Evolutionary conservation across 805 yeast genomes (phyloP).

Genomic region (Saccharomycopsis fermentans): DNA sequence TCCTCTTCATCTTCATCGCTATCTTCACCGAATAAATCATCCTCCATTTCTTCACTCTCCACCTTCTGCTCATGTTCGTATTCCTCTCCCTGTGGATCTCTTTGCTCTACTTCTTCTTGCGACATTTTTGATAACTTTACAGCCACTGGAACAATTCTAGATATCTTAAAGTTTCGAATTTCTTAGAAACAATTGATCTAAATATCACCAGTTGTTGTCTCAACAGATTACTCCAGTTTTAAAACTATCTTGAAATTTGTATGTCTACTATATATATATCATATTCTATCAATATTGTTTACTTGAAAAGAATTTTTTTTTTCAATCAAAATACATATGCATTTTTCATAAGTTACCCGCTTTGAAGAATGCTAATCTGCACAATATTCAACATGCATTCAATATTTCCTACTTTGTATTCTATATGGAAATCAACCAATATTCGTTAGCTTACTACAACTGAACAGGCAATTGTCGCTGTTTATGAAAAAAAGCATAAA

Average conservation of each 20-base stretch:
- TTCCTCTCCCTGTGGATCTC: slow-evolving; percentile 3
- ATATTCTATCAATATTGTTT: neutral
- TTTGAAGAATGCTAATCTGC: neutral
- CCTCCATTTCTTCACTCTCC: slow-evolving; percentile 30
- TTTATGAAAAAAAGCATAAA: neutral
- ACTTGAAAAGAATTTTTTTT: neutral
- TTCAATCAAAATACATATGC: neutral
- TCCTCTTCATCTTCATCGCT: slow-evolving; percentile 26
- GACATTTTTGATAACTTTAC: slow-evolving; percentile 21
- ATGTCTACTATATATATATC: neutral
- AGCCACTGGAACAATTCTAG: neutral
- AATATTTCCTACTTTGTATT: no score
- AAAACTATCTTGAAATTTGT: no score
- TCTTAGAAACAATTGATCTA: no score
- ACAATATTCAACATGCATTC: no score
- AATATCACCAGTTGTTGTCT: no score
- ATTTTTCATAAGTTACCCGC: neutral
- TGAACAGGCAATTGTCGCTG: no score
- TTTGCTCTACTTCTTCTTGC: slow-evolving; percentile 25
- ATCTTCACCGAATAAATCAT: slow-evolving; percentile 34
- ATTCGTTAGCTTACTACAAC: no score
- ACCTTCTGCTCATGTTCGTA: slow-evolving; percentile 16
- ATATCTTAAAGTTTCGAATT: neutral
- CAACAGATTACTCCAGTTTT: no score
- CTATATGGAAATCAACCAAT: no score